A percentile compares a stretch with the other conserved stretches of the same genome.
phyloP scores from a whole-genome alignment of 306 rosid species.

The Cotoneaster glaucophyllus region DNA sequence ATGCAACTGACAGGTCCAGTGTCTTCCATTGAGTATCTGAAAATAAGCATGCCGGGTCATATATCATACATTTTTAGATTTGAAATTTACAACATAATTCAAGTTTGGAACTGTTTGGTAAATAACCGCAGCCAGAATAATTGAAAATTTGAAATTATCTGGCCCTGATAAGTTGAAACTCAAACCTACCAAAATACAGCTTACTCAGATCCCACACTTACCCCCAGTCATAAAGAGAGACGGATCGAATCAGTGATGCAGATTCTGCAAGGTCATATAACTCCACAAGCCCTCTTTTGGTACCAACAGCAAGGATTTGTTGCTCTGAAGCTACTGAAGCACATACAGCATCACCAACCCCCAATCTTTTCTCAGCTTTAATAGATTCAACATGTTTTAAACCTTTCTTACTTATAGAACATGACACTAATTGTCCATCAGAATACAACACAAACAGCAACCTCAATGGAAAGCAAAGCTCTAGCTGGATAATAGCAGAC shows the following conservation, averaged over 20 bases:
- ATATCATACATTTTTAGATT: constrained; percentile 12
- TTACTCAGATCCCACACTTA: constrained; percentile 40
- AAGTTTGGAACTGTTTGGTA: neutral
- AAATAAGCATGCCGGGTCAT: constrained; percentile 12
- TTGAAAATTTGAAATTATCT: neutral
- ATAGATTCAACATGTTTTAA: constrained; percentile 75
- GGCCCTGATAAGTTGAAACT: constrained; percentile 10
- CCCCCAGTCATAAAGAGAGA: constrained; percentile 97
- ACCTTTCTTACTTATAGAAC: constrained; percentile 89
- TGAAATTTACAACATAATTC: neutral
- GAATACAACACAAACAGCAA: constrained; percentile 78
- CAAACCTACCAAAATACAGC: constrained; percentile 4
- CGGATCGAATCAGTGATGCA: constrained; percentile 53
- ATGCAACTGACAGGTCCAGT: constrained; percentile 89
- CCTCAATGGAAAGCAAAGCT: constrained; percentile 65
- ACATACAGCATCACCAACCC: constrained; percentile 81
- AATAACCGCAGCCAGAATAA: neutral
- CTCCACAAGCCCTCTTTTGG: constrained; percentile 82
- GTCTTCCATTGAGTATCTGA: constrained; percentile 91
- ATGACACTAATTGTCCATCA: constrained; percentile 73
- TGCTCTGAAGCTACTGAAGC: constrained; percentile 73
- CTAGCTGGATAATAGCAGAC: constrained; percentile 72
- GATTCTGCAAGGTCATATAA: constrained; percentile 83
- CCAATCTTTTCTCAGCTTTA: constrained; percentile 65
- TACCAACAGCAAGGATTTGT: constrained; percentile 95